These are phyloP conservation scores for Lodderomyces pseudojiufengensis DNA, from an alignment of 1,139 yeast species.

Conservation along the genomic window DNA sequence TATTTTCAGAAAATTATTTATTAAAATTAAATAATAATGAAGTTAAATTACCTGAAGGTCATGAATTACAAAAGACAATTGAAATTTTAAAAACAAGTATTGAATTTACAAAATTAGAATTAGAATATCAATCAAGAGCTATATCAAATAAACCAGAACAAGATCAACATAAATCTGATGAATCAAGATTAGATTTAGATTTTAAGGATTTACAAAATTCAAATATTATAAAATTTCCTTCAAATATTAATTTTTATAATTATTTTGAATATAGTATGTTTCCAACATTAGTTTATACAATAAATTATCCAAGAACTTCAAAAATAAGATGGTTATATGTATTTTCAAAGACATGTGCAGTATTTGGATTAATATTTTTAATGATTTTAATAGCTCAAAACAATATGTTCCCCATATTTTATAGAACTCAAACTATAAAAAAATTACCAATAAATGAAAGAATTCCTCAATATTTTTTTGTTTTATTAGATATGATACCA, in stretches of 20 bases:
- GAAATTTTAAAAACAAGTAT: slow-evolving; percentile 43
- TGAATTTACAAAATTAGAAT: slow-evolving; percentile 61
- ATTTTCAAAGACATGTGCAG: slow-evolving; percentile 66
- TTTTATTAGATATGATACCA: slow-evolving; percentile 74
- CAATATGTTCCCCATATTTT: slow-evolving; percentile 71
- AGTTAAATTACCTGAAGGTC: slow-evolving; percentile 18
- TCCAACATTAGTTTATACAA: slow-evolving; percentile 84
- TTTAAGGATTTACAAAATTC: slow-evolving; percentile 19
- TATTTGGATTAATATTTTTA: slow-evolving; percentile 79
- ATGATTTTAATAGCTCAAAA: slow-evolving; percentile 84
- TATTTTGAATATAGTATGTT: slow-evolving; percentile 79
- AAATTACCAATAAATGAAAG: slow-evolving; percentile 45
- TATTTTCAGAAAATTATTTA: slow-evolving; percentile 38
- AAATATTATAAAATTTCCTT: slow-evolving; percentile 52
- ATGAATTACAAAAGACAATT: slow-evolving; percentile 23
- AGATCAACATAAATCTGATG: slow-evolving; percentile 15
- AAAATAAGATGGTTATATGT: slow-evolving; percentile 69
- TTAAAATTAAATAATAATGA: slow-evolving; percentile 19
- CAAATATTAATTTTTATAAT: slow-evolving; percentile 61
- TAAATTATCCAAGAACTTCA: slow-evolving; percentile 74
- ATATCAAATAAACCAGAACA: slow-evolving; percentile 13
- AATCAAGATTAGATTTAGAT: slow-evolving; percentile 12
- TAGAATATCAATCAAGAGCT: slow-evolving; percentile 44
- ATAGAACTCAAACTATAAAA: slow-evolving; percentile 53
- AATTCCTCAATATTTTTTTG: slow-evolving; percentile 50